phyloP scores from a whole-genome alignment of 306 rosid genomes.

The barrel medic (Medicago truncatula) region DNA sequence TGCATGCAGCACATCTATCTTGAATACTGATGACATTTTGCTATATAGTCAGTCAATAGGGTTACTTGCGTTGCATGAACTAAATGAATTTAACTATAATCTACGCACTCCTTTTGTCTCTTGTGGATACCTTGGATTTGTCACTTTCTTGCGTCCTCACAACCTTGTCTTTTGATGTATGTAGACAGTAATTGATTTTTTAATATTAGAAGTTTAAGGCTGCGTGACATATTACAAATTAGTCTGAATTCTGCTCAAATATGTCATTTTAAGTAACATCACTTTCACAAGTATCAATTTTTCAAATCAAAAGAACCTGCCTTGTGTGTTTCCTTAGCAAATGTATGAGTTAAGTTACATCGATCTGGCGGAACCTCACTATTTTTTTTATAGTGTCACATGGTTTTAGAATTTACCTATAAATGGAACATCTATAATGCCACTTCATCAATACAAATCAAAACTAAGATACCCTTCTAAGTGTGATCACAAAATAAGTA shows the following conservation, averaged over 20 bases:
- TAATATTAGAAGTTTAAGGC: conserved; percentile 18
- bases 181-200: conserved; percentile 27
- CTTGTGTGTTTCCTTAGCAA: conserved; percentile 40
- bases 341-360: conserved; percentile 22
- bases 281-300: conserved; percentile 30
- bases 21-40: too few relatives aligned
- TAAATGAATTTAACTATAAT: neutral
- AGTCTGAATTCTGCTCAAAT: conserved; percentile 27
- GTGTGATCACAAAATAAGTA: too few relatives aligned
- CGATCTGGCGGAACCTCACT: neutral
- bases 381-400: conserved; percentile 14
- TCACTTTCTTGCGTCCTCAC: neutral
- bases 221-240: conserved; percentile 11
- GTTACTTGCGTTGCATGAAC: conserved; percentile 39
- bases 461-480: neutral
- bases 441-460: conserved; percentile 40
- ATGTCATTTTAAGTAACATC: conserved; percentile 35
- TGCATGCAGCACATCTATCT: conserved; percentile 21
- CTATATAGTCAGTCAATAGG: conserved; percentile 24
- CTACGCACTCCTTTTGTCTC: neutral
- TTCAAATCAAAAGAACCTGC: conserved; percentile 41
- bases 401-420: conserved; percentile 42
- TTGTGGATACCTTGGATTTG: neutral
- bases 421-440: conserved; percentile 46
- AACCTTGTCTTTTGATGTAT: neutral